Evolutionary conservation across 192 early-diverging fungal species (phyloP), one percentile per base, ranked within the genome.

Genomic region (Chytriomyces sp.): DNA sequence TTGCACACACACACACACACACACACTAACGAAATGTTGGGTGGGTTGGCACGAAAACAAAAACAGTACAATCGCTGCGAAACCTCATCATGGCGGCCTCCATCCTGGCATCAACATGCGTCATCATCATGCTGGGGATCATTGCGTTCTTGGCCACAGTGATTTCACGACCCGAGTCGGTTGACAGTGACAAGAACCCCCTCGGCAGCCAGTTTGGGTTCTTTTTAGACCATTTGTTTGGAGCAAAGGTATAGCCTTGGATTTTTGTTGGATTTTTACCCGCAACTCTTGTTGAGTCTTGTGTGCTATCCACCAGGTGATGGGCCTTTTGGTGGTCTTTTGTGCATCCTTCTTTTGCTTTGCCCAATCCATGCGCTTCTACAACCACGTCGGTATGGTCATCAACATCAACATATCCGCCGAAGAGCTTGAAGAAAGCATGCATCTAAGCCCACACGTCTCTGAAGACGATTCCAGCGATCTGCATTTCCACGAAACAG

Each of bases 71-170:
- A 65, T 79, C 78, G 6, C 82, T 83, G 20, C 70, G 82, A n/a
- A 83, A 83, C 67, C 78, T 77, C 63, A 77, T 83, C 48, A 83
- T 83, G 82, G 82, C 79, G 3, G 24, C 82, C 8, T 83, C 82
- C 3, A 79, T 83, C 64, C 77, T 83, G 8, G 82, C 79, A n/a
- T 76, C 82, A 6, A 81, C 82, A 7, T 74, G 79, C 44, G 68
- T 81, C 18, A 61, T 66, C 45, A 59, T 83, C 48, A 77, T 80
- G 26, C 72, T 75, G 50, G 76, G 77, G 16, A 62, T 77, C 23
- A 69, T 79, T 11, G 76, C 82, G 2, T 77, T 84, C 64, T 44
- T 84, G 6, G 78, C 69, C 11, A 75, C 79, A 0, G 61, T 84
- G 7, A 78, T 66, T 5, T 78, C 68, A 18, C 67, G 50, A 24